Percentiles rank a stretch among this genome's conserved stretches.
Evolutionary conservation across 225 moss, liverwort and hornwort species (phyloP).

Genomic region (Bryum argenteum): DNA sequence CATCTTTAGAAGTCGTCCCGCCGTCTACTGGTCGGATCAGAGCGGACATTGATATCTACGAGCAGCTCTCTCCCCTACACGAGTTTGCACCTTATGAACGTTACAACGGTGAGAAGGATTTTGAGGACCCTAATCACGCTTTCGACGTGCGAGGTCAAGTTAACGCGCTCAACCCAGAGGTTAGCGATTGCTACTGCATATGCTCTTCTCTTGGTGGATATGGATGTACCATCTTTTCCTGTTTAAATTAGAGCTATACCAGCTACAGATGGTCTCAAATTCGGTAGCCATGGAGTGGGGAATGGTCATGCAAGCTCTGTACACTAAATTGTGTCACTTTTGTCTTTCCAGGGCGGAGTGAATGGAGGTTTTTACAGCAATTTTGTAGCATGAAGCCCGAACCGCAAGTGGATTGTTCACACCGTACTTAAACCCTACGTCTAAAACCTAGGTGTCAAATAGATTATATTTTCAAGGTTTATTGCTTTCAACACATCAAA

Average conservation of each 20-base stretch:
- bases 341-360: no score
- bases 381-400: neutral
- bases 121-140: no score
- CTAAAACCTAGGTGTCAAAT: no score
- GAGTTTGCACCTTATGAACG: no score
- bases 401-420: neutral
- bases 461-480: no score
- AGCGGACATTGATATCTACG: neutral
- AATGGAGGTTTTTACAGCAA: neutral
- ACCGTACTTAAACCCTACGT: no score
- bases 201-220: neutral
- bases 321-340: neutral
- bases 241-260: neutral
- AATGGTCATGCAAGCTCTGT: neutral
- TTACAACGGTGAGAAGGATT: no score
- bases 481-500: neutral
- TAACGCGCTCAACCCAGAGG: neutral
- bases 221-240: slow-evolving; percentile 2
- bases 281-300: neutral
- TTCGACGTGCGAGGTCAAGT: neutral
- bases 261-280: neutral
- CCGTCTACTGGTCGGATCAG: neutral
- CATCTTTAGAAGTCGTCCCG: slow-evolving; percentile 5
- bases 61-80: neutral
- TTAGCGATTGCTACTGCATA: neutral